These are phyloP conservation scores for Tetradesmus obliquus DNA, from an alignment of 139 green algal genomes.

Conservation along the genomic window DNA sequence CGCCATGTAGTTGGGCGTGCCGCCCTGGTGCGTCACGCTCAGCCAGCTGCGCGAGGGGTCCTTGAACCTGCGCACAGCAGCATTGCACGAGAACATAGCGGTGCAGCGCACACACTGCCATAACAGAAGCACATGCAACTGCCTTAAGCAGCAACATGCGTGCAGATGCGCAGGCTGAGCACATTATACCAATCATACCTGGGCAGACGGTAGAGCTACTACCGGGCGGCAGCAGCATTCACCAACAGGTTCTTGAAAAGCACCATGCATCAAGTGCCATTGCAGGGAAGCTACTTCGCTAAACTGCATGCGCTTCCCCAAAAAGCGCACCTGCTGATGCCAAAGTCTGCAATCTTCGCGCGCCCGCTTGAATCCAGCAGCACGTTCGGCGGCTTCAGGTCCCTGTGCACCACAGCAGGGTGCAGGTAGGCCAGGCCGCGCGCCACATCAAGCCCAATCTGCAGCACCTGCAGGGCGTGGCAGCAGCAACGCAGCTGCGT, in stretches of 20 bases:
- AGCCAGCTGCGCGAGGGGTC: constrained; percentile 84
- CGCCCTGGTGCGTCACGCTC: constrained; percentile 80
- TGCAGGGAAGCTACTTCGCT: too few species aligned
- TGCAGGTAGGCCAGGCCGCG: constrained; percentile 82
- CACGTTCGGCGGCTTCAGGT: constrained; percentile 81
- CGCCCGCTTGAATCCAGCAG: constrained; percentile 71
- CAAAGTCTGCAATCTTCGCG: constrained; percentile 90
- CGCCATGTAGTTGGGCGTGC: constrained; percentile 30
- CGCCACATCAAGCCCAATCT: constrained; percentile 69
- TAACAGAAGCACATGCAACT: too few species aligned
- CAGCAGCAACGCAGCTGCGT: not conserved
- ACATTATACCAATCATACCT: too few species aligned
- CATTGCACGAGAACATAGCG: too few species aligned
- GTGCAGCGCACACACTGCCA: too few species aligned
- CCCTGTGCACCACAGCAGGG: constrained; percentile 82
- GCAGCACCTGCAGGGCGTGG: constrained; percentile 31
- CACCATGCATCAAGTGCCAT: too few species aligned
- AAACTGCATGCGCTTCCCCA: not conserved
- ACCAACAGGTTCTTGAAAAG: too few species aligned
- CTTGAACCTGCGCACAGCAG: constrained; percentile 53
- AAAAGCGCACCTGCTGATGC: constrained; percentile 63
- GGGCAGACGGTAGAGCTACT: too few species aligned
- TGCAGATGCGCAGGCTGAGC: too few species aligned
- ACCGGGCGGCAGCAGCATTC: too few species aligned
- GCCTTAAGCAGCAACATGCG: too few species aligned